Percentiles rank a stretch among this genome's conserved stretches.
phyloP scores from a whole-genome alignment of 305 asterid genomes.

The Fraxinus sp. region DNA sequence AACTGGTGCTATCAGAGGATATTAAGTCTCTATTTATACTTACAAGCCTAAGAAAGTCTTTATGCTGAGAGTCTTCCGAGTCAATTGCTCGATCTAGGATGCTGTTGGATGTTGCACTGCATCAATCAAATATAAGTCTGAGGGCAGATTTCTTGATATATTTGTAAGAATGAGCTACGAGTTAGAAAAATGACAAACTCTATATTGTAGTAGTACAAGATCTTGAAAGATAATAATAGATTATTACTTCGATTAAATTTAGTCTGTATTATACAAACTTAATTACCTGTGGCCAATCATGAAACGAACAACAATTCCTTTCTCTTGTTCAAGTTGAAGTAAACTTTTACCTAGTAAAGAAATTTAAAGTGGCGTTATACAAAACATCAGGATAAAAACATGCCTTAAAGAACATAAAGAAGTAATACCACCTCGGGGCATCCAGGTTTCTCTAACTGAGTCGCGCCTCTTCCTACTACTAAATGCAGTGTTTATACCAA shows the following conservation, averaged over 20 bases:
- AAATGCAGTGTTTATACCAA: constrained; percentile 83
- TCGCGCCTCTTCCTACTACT: constrained; percentile 88
- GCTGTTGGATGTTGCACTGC: constrained; percentile 70
- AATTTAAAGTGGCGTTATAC: neutral
- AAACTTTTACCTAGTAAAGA: constrained; percentile 52
- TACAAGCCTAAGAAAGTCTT: constrained; percentile 79
- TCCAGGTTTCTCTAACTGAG: constrained; percentile 84
- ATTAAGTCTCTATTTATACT: constrained; percentile 10
- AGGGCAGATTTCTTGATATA: neutral
- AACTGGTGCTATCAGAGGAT: neutral
- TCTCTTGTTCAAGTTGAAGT: constrained; percentile 64
- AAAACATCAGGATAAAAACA: neutral
- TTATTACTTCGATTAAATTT: neutral
- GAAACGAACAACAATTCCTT: constrained; percentile 78
- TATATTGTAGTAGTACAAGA: neutral
- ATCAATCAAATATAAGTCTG: constrained; percentile 2
- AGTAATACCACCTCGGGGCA: constrained; percentile 62
- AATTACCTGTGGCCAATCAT: constrained; percentile 83
- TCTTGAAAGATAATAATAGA: neutral
- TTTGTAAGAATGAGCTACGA: neutral
- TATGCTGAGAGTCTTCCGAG: constrained; percentile 64
- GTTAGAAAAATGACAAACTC: neutral
- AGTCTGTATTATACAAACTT: neutral
- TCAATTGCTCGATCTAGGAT: constrained; percentile 75
- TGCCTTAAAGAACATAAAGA: neutral